phyloP scores from a whole-genome alignment of 73 alveolate species.

The Paramecium tetraurelia region DNA sequence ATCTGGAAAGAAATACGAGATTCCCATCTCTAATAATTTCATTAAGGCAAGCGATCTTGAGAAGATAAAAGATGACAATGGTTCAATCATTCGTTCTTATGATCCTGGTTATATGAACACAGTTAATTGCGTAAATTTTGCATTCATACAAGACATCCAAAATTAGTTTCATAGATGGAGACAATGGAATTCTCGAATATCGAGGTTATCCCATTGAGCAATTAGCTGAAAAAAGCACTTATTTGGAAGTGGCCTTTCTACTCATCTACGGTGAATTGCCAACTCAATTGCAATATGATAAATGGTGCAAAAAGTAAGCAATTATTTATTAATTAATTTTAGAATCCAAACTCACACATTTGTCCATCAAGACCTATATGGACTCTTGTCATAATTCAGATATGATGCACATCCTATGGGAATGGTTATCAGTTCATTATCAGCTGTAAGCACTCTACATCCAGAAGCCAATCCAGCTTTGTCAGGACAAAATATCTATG shows the following conservation, averaged over 20 bases:
- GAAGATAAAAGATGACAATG: slow-evolving; percentile 73
- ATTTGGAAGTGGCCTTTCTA: slow-evolving; percentile 87
- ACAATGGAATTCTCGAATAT: slow-evolving; percentile 90
- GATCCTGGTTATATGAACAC: slow-evolving; percentile 94
- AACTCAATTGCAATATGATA: slow-evolving; percentile 68
- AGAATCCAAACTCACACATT: slow-evolving; percentile 81
- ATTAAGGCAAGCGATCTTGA: slow-evolving; percentile 75
- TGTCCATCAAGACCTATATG: slow-evolving; percentile 74
- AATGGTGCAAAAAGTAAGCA: slow-evolving; percentile 72
- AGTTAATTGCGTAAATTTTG: slow-evolving; percentile 74
- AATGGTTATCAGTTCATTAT: slow-evolving; percentile 80
- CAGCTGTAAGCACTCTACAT: slow-evolving; percentile 86
- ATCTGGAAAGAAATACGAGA: slow-evolving; percentile 70
- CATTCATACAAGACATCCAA: slow-evolving; percentile 67
- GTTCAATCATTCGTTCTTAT: slow-evolving; percentile 76
- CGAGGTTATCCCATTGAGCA: slow-evolving; percentile 93
- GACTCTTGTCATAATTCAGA: slow-evolving; percentile 78
- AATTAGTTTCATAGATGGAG: slow-evolving; percentile 89
- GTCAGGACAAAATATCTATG: slow-evolving; percentile 75
- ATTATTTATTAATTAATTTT: background rate
- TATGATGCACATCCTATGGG: slow-evolving; percentile 97
- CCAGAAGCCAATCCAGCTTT: slow-evolving; percentile 94
- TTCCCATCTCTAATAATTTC: slow-evolving; percentile 71
- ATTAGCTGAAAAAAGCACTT: slow-evolving; percentile 85
- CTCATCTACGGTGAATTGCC: slow-evolving; percentile 91